Percentiles rank a stretch among this genome's conserved stretches.
Evolutionary conservation across 2,329 filamentous ascomycete genomes (phyloP).

Genomic region (Didymella keratinophila): DNA sequence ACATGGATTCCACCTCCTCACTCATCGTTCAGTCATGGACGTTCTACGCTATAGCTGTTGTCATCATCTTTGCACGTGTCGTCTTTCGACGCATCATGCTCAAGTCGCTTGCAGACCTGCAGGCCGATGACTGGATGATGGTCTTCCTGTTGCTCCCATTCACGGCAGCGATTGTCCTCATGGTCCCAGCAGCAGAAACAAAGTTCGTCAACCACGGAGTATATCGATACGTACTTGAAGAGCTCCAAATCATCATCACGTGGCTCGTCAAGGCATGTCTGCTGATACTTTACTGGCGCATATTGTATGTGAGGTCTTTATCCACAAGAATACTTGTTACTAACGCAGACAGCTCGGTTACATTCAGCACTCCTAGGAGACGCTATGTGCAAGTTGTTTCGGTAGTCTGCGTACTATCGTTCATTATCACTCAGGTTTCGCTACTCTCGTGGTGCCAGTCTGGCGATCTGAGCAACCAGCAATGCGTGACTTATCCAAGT

Average conservation of each 20-base stretch:
- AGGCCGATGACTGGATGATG: constrained; percentile 43
- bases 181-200: constrained; percentile 18
- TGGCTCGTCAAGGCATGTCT: constrained; percentile 43
- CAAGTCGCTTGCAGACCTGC: constrained; percentile 31
- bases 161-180: constrained; percentile 29
- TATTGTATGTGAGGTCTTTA: constrained; percentile 31
- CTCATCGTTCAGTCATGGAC: constrained; percentile 37
- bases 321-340: background rate
- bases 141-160: constrained; percentile 33
- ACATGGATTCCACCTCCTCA: constrained; percentile 17
- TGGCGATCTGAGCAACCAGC: constrained; percentile 12
- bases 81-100: constrained; percentile 34
- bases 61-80: constrained; percentile 35
- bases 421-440: constrained; percentile 29
- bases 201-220: constrained; percentile 17
- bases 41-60: constrained; percentile 32
- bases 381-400: constrained; percentile 19
- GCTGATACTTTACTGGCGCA: constrained; percentile 39
- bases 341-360: constrained; percentile 23
- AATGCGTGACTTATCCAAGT: constrained; percentile 33
- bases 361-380: constrained; percentile 21
- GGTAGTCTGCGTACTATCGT: constrained; percentile 31
- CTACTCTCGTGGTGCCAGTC: constrained; percentile 35
- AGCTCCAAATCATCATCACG: constrained; percentile 34
- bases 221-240: constrained; percentile 37